Conservation (phyloP, 164 flowering plant genomes). For the Sedum album region DNA sequence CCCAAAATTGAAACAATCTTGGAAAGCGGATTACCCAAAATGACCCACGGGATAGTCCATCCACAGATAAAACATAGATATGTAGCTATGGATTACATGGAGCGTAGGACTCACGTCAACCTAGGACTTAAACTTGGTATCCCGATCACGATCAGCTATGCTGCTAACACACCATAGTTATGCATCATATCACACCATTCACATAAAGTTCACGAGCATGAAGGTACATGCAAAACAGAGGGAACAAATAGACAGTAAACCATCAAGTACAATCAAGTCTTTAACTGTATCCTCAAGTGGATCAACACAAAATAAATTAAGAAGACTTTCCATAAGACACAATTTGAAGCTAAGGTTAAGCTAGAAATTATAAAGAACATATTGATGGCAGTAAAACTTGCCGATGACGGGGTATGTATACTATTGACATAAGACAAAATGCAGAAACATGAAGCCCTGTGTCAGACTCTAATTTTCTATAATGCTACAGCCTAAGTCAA, state of each 20-base stretch:
- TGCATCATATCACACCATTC: too few relatives aligned
- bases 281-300: not conserved
- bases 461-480: not conserved
- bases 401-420: not conserved
- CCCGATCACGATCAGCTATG: too few relatives aligned
- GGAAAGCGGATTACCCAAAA: not conserved
- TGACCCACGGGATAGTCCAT: not conserved
- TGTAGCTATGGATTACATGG: not conserved
- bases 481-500: not conserved
- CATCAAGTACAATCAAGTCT: too few relatives aligned
- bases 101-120: too few relatives aligned
- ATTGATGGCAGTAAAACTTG: constrained; percentile 1
- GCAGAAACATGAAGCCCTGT: not conserved
- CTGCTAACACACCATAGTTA: too few relatives aligned
- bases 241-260: too few relatives aligned
- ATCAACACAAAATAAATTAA: not conserved
- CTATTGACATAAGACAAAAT: constrained; percentile 1
- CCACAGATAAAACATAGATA: not conserved
- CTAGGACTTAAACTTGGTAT: too few relatives aligned
- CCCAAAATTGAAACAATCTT: not conserved
- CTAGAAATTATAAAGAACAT: not conserved
- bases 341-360: not conserved
- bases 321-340: not conserved
- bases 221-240: too few relatives aligned
- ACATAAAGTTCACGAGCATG: too few relatives aligned